These are phyloP conservation scores for Candida railenensis DNA, from an alignment of 805 yeast species.

Conservation along the genomic window DNA sequence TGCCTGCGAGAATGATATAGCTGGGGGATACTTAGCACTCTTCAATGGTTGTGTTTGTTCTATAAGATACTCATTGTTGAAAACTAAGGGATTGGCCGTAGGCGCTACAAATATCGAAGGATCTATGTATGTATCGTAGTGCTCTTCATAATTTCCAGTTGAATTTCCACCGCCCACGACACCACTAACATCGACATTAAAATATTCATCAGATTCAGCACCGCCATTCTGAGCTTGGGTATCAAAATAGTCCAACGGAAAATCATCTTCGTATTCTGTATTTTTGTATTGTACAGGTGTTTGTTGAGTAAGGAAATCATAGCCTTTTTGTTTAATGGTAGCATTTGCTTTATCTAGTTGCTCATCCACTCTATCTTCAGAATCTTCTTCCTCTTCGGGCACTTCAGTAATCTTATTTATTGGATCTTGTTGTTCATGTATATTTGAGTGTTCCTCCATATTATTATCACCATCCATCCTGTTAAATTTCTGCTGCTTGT, in stretches of 20 bases:
- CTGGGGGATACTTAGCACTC: constrained; percentile 20
- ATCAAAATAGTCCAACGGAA: constrained; percentile 69
- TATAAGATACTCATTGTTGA: constrained; percentile 47
- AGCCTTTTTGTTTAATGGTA: neutral
- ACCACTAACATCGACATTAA: constrained; percentile 19
- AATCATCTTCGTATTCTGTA: constrained; percentile 56
- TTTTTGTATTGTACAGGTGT: constrained; percentile 23
- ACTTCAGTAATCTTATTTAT: neutral
- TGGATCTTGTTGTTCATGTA: neutral
- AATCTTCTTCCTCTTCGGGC: neutral
- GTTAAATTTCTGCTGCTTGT: constrained; percentile 18
- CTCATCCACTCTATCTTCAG: neutral
- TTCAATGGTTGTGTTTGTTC: constrained; percentile 51
- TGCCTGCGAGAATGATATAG: neutral
- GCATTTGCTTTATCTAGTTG: neutral
- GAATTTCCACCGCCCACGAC: constrained; percentile 1
- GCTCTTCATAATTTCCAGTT: constrained; percentile 13
- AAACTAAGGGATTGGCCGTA: constrained; percentile 33
- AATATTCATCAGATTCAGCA: constrained; percentile 16
- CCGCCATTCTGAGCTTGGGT: constrained; percentile 28
- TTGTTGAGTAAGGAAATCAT: constrained; percentile 16
- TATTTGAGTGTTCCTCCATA: constrained; percentile 8
- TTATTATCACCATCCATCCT: constrained; percentile 5
- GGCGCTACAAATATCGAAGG: constrained; percentile 13
- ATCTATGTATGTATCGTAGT: constrained; percentile 18